Percentiles rank a stretch among this genome's conserved stretches.
Evolutionary conservation across 73 alveolate species (phyloP).

Genomic region (Paramecium primaurelia): DNA sequence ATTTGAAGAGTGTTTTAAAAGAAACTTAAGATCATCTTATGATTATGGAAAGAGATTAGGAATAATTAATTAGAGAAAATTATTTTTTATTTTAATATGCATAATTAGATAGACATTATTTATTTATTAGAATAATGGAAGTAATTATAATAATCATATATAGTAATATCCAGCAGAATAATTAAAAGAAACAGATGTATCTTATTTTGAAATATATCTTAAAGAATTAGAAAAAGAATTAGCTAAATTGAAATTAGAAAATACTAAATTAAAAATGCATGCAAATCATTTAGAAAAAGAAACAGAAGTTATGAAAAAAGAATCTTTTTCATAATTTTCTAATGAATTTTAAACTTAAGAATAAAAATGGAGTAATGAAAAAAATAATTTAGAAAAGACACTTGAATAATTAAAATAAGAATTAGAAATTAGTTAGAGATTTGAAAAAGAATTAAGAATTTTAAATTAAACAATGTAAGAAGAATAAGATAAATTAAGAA

Average conservation of each 20-base stretch:
- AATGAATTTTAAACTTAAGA: neutral
- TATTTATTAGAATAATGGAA: neutral
- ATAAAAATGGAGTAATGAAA: neutral
- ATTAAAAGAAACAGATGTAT: constrained; percentile 15
- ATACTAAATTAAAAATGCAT: neutral
- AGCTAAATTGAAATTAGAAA: neutral
- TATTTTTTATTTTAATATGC: neutral
- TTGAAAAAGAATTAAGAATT: neutral
- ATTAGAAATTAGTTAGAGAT: neutral
- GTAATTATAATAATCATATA: neutral
- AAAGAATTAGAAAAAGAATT: neutral
- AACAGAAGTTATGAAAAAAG: neutral
- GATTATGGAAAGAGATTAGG: neutral
- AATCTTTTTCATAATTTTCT: neutral
- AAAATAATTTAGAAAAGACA: neutral
- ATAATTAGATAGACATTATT: neutral
- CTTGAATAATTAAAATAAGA: neutral
- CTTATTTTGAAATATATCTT: constrained; percentile 30
- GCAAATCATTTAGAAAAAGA: neutral
- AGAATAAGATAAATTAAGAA: neutral
- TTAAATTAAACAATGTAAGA: neutral
- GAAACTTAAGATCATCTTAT: neutral
- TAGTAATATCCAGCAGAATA: neutral
- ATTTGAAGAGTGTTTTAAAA: neutral
- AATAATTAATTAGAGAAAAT: neutral